Conservation (phyloP, 768 basidiomycete genomes). For the Termitomyces sp. region DNA sequence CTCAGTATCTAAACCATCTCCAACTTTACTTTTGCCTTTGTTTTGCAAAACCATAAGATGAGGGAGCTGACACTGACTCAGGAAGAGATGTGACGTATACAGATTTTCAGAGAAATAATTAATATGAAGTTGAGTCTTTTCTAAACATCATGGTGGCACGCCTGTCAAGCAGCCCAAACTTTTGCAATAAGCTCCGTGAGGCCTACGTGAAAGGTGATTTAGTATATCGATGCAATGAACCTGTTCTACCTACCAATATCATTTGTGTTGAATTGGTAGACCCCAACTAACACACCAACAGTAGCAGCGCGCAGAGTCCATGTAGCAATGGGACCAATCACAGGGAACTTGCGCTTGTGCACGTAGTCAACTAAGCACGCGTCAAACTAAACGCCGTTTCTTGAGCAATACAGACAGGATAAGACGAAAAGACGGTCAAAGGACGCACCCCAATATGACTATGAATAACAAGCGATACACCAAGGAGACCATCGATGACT, state of each 20-base stretch:
- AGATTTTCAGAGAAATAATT: neutral
- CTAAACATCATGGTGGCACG: constrained; percentile 1
- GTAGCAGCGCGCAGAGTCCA: constrained; percentile 81
- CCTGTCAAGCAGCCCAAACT: constrained; percentile 69
- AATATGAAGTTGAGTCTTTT: constrained; percentile 1
- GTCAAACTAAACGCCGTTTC: constrained; percentile 65
- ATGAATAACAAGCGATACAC: constrained; percentile 85
- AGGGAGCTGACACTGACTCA: neutral
- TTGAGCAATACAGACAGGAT: neutral
- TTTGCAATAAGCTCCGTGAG: constrained; percentile 80
- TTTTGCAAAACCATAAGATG: neutral
- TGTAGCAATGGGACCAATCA: constrained; percentile 57
- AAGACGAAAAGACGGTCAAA: neutral
- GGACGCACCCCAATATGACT: constrained; percentile 86
- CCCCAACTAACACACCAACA: constrained; percentile 76
- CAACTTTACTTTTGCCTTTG: neutral
- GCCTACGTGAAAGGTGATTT: constrained; percentile 36
- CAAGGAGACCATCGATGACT: constrained; percentile 84
- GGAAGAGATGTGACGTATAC: neutral
- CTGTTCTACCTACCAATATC: constrained; percentile 73
- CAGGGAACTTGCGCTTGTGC: constrained; percentile 90
- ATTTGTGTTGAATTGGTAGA: constrained; percentile 98
- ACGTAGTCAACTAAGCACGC: constrained; percentile 80
- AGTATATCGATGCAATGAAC: neutral
- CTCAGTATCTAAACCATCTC: neutral